A percentile compares a stretch with the other conserved stretches of the same genome.
These are phyloP conservation scores for Cryptococcus sp. DNA, from an alignment of 1,284 basidiomycete genomes.

Conservation along the genomic window DNA sequence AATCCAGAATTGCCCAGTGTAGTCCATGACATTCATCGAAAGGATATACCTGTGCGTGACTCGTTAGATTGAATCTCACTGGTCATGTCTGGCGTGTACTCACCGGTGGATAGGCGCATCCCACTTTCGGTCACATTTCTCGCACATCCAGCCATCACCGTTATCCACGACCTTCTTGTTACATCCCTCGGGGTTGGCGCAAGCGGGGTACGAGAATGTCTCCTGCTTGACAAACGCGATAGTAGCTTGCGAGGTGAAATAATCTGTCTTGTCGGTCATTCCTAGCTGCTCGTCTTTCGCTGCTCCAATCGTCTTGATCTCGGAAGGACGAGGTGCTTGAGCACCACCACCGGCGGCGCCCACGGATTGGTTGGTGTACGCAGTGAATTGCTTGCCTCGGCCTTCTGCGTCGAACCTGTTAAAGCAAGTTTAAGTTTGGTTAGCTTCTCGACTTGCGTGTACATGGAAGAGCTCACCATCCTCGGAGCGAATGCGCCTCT, in stretches of 20 bases:
- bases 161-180: constrained; percentile 87
- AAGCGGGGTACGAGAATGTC: constrained; percentile 87
- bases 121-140: constrained; percentile 83
- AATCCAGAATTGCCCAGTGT: constrained; percentile 87
- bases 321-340: constrained; percentile 60
- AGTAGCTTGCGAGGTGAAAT: constrained; percentile 80
- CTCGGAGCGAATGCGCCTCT: constrained; percentile 80
- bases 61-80: neutral
- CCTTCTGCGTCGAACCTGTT: constrained; percentile 67
- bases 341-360: constrained; percentile 26
- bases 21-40: constrained; percentile 83
- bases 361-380: constrained; percentile 61
- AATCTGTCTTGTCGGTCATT: constrained; percentile 75
- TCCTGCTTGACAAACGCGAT: constrained; percentile 88
- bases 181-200: constrained; percentile 71
- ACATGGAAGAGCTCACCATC: constrained; percentile 66
- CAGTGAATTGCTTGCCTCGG: constrained; percentile 64
- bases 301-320: constrained; percentile 75
- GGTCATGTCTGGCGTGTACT: constrained; percentile 33
- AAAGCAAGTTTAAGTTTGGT: neutral
- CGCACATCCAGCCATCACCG: constrained; percentile 79
- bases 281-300: constrained; percentile 80
- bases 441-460: constrained; percentile 36
- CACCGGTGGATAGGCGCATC: constrained; percentile 79
- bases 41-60: constrained; percentile 74